Percentiles rank a stretch among this genome's conserved stretches.
Conservation (phyloP, 2,329 filamentous ascomycete species). For the Microsporum ferrugineum region DNA sequence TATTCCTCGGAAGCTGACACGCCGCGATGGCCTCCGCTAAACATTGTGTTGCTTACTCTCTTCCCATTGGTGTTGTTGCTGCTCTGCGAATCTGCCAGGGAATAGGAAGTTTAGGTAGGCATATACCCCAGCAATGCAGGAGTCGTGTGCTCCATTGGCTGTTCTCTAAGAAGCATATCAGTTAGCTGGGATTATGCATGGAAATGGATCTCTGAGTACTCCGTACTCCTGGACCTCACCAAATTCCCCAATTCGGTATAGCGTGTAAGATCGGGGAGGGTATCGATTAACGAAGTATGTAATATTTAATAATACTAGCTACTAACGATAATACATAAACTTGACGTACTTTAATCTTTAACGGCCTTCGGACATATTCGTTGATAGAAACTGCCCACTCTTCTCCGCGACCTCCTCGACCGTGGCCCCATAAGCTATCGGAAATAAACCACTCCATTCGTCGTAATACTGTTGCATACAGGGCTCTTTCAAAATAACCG, state of each 20-base stretch:
- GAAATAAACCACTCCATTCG: slow-evolving; percentile 1
- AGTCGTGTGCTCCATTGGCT: neutral
- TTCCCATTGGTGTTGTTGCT: neutral
- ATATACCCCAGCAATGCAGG: neutral
- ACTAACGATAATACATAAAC: neutral
- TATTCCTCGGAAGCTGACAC: neutral
- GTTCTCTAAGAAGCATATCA: neutral
- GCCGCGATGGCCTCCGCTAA: neutral
- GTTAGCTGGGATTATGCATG: neutral
- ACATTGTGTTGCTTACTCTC: neutral
- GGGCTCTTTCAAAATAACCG: neutral
- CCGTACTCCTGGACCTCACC: too few species aligned
- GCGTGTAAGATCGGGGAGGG: neutral
- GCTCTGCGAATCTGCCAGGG: neutral
- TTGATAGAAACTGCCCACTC: neutral
- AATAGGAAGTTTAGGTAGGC: neutral
- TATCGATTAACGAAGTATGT: neutral
- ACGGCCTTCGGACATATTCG: neutral
- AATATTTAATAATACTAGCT: neutral
- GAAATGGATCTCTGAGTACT: neutral
- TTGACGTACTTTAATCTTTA: slow-evolving; percentile 1
- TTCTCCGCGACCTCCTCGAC: neutral
- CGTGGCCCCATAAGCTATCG: neutral
- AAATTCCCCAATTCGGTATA: too few species aligned
- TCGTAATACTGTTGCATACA: neutral